Conservation (phyloP, 1,284 basidiomycete genomes). For the Meripilus lineatus region DNA sequence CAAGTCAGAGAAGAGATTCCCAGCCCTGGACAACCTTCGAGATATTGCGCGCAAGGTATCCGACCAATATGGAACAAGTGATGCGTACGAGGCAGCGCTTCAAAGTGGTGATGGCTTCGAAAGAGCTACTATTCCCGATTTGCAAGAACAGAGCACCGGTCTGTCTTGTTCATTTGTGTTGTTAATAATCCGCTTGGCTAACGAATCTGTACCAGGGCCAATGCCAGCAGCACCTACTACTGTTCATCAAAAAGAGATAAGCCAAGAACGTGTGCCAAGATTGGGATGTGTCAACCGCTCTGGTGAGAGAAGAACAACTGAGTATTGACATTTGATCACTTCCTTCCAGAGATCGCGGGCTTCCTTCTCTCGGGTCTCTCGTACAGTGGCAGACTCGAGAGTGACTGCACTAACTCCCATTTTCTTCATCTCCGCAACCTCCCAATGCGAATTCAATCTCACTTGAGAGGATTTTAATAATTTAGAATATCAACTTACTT, state of each 20-base stretch:
- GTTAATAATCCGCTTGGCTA: no score
- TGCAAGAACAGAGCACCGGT: no score
- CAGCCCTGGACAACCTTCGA: neutral
- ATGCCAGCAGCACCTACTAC: no score
- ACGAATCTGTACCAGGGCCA: no score
- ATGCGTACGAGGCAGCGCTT: conserved; percentile 7
- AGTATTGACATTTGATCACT: neutral
- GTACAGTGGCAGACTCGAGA: conserved; percentile 1
- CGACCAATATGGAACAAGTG: neutral
- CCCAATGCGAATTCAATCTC: conserved; percentile 1
- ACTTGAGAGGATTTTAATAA: conserved; percentile 1
- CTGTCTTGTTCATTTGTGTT: no score
- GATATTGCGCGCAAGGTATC: neutral
- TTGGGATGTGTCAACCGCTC: conserved; percentile 12
- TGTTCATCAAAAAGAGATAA: no score
- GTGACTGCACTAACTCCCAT: conserved; percentile 5
- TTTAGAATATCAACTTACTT: neutral
- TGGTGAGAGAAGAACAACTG: conserved; percentile 9
- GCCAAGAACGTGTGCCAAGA: no score
- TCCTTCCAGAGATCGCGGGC: conserved; percentile 1
- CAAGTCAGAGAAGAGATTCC: neutral
- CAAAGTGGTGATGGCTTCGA: no score
- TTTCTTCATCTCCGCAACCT: no score
- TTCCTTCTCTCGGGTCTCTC: neutral
- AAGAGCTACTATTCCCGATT: no score